Percentiles rank a stretch among this genome's conserved stretches.
phyloP scores from a whole-genome alignment of 352 stramenopile genomes.

The Phytophthora sp. region DNA sequence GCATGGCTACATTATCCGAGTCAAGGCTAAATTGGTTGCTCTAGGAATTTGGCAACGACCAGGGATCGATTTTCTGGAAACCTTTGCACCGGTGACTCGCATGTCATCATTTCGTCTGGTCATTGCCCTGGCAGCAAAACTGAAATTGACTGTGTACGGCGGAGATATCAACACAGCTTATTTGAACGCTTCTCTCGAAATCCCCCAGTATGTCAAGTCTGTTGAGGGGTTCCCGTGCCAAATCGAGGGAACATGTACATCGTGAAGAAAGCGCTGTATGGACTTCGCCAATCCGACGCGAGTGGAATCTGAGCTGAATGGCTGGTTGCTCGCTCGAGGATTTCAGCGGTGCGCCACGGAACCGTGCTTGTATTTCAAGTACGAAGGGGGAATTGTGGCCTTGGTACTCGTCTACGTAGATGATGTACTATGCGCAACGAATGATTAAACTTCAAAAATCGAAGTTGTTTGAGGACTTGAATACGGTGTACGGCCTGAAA shows the following conservation, averaged over 20 bases:
- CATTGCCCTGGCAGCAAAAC: neutral
- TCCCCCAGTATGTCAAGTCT: constrained; percentile 3
- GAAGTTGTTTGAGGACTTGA: constrained; percentile 1
- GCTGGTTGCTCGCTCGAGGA: neutral
- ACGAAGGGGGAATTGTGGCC: constrained; percentile 7
- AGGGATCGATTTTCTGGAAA: constrained; percentile 11
- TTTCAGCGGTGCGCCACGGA: constrained; percentile 7
- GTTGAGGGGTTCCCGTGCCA: too few species aligned
- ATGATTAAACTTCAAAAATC: neutral
- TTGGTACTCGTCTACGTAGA: constrained; percentile 13
- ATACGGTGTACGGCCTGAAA: neutral
- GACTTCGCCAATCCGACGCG: constrained; percentile 7
- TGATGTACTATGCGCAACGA: constrained; percentile 15
- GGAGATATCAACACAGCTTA: constrained; percentile 19
- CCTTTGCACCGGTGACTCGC: neutral
- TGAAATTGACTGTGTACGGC: constrained; percentile 9
- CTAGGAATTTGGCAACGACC: constrained; percentile 6
- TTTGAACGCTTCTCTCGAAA: constrained; percentile 6
- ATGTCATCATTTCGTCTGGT: too few species aligned
- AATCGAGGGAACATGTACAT: constrained; percentile 12
- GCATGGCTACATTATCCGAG: constrained; percentile 5
- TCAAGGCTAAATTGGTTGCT: neutral
- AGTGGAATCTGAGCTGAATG: constrained; percentile 15
- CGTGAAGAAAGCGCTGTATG: constrained; percentile 9
- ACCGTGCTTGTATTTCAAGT: constrained; percentile 18